Evolutionary conservation across 345 rosid genomes (phyloP), one percentile per base, ranked within the genome.

Genomic region (Schrenkiella parvula): DNA sequence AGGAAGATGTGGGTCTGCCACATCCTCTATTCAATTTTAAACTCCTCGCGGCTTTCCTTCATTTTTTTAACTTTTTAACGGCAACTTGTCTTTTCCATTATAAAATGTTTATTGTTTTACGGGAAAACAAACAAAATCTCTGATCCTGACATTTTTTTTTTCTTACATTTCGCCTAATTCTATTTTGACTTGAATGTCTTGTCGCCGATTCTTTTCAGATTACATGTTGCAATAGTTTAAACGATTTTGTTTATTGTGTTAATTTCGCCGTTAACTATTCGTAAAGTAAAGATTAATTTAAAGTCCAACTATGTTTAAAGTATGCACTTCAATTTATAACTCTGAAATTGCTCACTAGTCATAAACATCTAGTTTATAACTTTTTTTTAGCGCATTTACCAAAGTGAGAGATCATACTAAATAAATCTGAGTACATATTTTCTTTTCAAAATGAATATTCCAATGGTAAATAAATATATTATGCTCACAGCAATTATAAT

Each of bases 11-110:
- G 22, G 61, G 58, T 71, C 71, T 68, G 48, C 54, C 48, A 68
- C 80, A 78, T 75, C 64, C 63, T 8, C 67, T 44, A 0, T 7
- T 29, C 13, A 1, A 23, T 41, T 69, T 72, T 59, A 43, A 28
- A 35, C 68, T 73, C 70, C 71, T 83, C 77, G 82, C 81, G 80
- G 72, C 72, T 70, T 68, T 54, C 51, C 6, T 4, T 51, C 19
- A 58, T 43, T 63, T 78, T 63, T 78, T 79, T 19, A 66, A 48
- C 56, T 52, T 78, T 78, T 66, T 21, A 57, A 80, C 46, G 47
- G 41, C 61, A 63, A 66, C 68, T 76, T 42, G 72, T 59, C 35
- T 78, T 74, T 74, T 74, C 53, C 35, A 21, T 39, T 37, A 18
- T n/a, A 53, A 63, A 63, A 31, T 66, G 37, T 55, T 64, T 18